These are phyloP conservation scores for Ploettnerulaceae sp. DNA, from an alignment of 2,329 filamentous ascomycete genomes.

Conservation along the genomic window DNA sequence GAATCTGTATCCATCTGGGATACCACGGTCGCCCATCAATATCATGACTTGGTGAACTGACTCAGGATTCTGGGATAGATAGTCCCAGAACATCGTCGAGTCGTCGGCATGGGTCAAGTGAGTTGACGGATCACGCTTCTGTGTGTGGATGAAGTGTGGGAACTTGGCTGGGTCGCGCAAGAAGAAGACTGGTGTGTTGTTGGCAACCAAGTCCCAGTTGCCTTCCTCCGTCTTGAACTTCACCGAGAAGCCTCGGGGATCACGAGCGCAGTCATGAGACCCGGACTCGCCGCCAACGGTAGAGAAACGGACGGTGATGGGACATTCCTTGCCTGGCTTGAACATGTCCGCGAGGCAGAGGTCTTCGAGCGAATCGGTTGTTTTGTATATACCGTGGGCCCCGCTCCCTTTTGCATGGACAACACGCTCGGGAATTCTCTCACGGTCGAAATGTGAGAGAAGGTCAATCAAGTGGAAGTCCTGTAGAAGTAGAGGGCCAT, in stretches of 20 bases:
- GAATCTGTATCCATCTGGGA: slow-evolving; percentile 48
- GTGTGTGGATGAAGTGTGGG: slow-evolving; percentile 68
- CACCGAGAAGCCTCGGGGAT: slow-evolving; percentile 67
- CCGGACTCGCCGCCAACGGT: slow-evolving; percentile 72
- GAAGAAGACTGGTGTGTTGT: slow-evolving; percentile 74
- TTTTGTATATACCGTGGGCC: slow-evolving; percentile 51
- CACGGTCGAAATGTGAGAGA: slow-evolving; percentile 55
- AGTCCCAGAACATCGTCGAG: slow-evolving; percentile 38
- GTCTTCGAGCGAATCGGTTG: slow-evolving; percentile 47
- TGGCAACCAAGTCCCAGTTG: slow-evolving; percentile 69
- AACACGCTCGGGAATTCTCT: slow-evolving; percentile 52
- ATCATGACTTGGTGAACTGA: slow-evolving; percentile 54
- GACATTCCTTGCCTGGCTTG: slow-evolving; percentile 62
- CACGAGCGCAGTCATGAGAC: slow-evolving; percentile 65
- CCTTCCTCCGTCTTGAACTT: slow-evolving; percentile 71
- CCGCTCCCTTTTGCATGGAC: slow-evolving; percentile 57
- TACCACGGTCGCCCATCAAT: slow-evolving; percentile 53
- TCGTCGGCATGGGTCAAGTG: slow-evolving; percentile 59
- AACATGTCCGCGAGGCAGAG: slow-evolving; percentile 50
- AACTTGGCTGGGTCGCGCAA: slow-evolving; percentile 70
- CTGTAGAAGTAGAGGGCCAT: slow-evolving; percentile 52
- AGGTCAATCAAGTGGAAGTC: slow-evolving; percentile 60
- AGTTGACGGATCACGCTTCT: slow-evolving; percentile 67
- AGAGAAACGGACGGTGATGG: slow-evolving; percentile 64
- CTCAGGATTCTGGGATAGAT: slow-evolving; percentile 43